These are phyloP conservation scores for Antitrichia curtipendula DNA, from an alignment of 225 moss, liverwort and hornwort species.

Conservation along the genomic window DNA sequence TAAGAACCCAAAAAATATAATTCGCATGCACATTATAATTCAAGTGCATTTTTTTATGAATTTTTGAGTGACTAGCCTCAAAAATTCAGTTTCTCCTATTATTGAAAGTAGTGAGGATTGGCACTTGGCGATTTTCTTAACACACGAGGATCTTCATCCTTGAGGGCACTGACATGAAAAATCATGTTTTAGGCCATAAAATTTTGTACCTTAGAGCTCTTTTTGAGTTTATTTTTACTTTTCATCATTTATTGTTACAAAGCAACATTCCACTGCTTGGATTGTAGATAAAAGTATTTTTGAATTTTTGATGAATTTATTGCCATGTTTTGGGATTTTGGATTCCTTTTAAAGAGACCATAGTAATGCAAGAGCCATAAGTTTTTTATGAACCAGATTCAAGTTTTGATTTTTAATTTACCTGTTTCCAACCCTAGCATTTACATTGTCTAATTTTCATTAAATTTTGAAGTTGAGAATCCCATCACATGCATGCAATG, in stretches of 20 bases:
- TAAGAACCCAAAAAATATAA: accelerated
- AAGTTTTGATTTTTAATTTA: background rate
- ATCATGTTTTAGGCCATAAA: too few species aligned
- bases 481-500: too few species aligned
- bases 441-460: background rate
- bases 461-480: too few species aligned
- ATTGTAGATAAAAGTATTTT: accelerated
- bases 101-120: background rate
- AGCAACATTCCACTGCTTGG: accelerated
- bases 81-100: background rate
- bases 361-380: background rate
- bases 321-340: background rate
- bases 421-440: background rate
- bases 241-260: background rate
- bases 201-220: background rate
- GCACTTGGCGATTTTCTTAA: too few species aligned
- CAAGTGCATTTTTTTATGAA: background rate
- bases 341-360: background rate
- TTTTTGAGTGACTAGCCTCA: background rate
- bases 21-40: background rate
- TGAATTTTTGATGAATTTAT: background rate
- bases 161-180: too few species aligned
- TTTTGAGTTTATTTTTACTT: background rate
- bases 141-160: too few species aligned
- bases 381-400: background rate